These are phyloP conservation scores for Leccinum fibrillosum DNA, from an alignment of 768 basidiomycete species.

Conservation along the genomic window DNA sequence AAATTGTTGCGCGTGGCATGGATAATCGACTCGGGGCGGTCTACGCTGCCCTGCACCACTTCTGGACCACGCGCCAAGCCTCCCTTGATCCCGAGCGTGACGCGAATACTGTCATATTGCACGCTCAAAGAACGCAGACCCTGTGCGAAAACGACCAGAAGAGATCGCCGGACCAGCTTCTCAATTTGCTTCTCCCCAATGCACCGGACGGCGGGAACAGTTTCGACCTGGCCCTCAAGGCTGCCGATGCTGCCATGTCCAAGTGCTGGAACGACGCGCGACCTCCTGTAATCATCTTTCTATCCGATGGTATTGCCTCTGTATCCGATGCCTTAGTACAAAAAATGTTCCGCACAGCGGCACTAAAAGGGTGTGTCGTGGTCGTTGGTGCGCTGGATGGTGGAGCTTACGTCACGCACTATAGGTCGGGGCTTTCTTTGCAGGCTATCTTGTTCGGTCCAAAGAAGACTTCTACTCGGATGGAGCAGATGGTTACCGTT, in stretches of 20 bases:
- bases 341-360: slow-evolving; percentile 35
- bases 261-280: slow-evolving; percentile 44
- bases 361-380: slow-evolving; percentile 39
- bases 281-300: slow-evolving; percentile 51
- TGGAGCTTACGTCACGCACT: not conserved
- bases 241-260: slow-evolving; percentile 37
- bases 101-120: slow-evolving; percentile 54
- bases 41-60: slow-evolving; percentile 47
- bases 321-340: slow-evolving; percentile 33
- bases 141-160: slow-evolving; percentile 42
- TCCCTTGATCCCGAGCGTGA: slow-evolving; percentile 39
- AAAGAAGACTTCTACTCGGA: slow-evolving; percentile 12
- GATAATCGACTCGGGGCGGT: slow-evolving; percentile 58
- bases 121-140: slow-evolving; percentile 26
- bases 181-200: slow-evolving; percentile 36
- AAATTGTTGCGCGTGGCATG: not conserved
- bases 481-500: slow-evolving; percentile 46
- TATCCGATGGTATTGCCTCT: slow-evolving; percentile 51
- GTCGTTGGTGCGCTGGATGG: not conserved
- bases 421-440: slow-evolving; percentile 53
- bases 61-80: slow-evolving; percentile 49
- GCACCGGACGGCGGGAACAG: slow-evolving; percentile 39
- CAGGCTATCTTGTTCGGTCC: slow-evolving; percentile 56
- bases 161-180: slow-evolving; percentile 42
- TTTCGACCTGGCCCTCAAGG: slow-evolving; percentile 40